Evolutionary conservation across 805 yeast species (phyloP), one percentile per base, ranked within the genome.

Genomic region (Cyberlindnera xishuangbannaensis): DNA sequence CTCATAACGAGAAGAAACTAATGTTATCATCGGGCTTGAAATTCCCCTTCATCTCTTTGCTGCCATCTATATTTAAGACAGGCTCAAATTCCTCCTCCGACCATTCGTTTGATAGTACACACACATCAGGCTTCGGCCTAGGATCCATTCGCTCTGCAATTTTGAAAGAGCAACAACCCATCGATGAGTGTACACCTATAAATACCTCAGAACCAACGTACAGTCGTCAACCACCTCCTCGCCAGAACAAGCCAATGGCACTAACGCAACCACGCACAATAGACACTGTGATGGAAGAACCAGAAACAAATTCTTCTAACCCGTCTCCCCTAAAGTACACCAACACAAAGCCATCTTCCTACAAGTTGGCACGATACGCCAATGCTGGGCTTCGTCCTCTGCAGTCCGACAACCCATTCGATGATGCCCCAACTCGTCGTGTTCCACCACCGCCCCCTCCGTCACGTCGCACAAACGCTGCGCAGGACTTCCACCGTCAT

Each of bases 221-320:
- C 25, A 21, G 29, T 3, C 41, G 37, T 6, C 35, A 24, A 5
- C 39, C 37, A 17, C 37, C 36, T 29, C 20, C 16, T 23, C 21
- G 34, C 7, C n/a, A 26, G 9, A 13, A 22, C 25, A 27, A 15
- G 3, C 29, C 30, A 14, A 17, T 24, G 4, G n/a, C 28, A n/a
- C 35, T 15, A 23, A 25, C 29, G 13, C 29, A 10, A 15, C 18
- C 18, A 1, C 35, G 52, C 20, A 43, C 44, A 3, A 50, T 50
- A 12, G 55, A 51, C 15, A 51, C 56, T 1, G 53, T 51, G n/a
- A 37, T 42, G 24, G 56, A 51, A 31, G 56, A 48, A 10, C 30
- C 44, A 2, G 55, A 51, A 29, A 22, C 43, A n/a, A n/a, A n/a
- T 6, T 35, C 43, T 22, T 22, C 31, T 6, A 22, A 43, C 17